Percentiles rank a stretch among this genome's conserved stretches.
phyloP scores from a whole-genome alignment of 2,329 filamentous ascomycete species.

The Alternaria angustiovoidea region DNA sequence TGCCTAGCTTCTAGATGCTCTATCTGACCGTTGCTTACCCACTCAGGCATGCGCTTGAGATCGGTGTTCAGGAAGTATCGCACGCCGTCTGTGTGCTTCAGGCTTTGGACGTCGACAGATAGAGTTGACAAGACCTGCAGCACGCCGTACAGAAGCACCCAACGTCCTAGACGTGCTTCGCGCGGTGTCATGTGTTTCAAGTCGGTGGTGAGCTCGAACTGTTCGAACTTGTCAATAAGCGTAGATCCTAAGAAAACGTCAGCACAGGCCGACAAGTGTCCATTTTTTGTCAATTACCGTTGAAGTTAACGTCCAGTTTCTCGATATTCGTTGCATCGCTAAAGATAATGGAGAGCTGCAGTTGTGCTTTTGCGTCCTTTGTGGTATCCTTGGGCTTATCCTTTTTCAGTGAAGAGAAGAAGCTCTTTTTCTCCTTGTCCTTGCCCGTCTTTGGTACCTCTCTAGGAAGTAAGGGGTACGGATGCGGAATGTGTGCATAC shows the following conservation, averaged over 20 bases:
- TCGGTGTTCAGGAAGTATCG: conserved; percentile 53
- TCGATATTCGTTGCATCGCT: conserved; percentile 53
- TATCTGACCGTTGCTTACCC: conserved; percentile 42
- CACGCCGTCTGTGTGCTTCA: conserved; percentile 49
- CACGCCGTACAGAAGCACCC: conserved; percentile 54
- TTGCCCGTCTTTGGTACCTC: conserved; percentile 36
- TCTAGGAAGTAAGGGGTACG: conserved; percentile 69
- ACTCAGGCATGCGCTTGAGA: conserved; percentile 49
- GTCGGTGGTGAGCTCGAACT: conserved; percentile 51
- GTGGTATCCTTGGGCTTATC: conserved; percentile 42
- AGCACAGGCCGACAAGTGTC: conserved; percentile 1
- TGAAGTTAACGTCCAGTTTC: conserved; percentile 48
- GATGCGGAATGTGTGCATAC: conserved; percentile 63
- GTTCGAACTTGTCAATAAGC: conserved; percentile 52
- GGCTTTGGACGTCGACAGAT: conserved; percentile 51
- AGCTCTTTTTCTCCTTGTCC: conserved; percentile 44
- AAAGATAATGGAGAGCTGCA: conserved; percentile 52
- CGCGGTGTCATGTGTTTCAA: conserved; percentile 46
- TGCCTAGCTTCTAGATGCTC: conserved; percentile 43
- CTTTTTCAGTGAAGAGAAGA: conserved; percentile 48
- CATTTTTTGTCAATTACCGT: conserved; percentile 31
- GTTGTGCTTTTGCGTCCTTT: conserved; percentile 50
- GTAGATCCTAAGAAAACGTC: conserved; percentile 40
- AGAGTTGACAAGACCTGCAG: conserved; percentile 54
- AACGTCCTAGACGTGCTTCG: conserved; percentile 55